phyloP scores from a whole-genome alignment of 352 stramenopile species.

The Blastocystis hominis region DNA sequence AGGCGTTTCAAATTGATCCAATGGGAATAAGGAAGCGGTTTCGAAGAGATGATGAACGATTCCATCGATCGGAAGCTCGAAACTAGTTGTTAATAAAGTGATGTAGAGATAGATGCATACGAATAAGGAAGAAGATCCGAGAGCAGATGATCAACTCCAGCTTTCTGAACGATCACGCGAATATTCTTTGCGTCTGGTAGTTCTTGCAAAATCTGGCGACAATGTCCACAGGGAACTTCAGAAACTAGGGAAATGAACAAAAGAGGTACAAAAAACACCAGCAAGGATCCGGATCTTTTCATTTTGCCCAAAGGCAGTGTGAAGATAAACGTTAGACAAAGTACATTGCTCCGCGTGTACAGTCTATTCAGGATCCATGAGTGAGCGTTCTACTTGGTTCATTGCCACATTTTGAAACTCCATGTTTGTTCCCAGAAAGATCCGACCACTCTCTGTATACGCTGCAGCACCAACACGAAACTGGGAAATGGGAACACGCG shows the following conservation, averaged over 20 bases:
- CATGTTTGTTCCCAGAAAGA: slow-evolving; percentile 56
- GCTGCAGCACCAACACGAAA: slow-evolving; percentile 49
- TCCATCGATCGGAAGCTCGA: slow-evolving; percentile 49
- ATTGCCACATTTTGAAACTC: slow-evolving; percentile 29
- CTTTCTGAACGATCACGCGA: slow-evolving; percentile 26
- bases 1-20: not conserved
- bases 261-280: not conserved
- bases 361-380: not conserved
- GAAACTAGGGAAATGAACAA: not conserved
- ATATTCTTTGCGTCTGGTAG: not conserved
- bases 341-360: slow-evolving; percentile 52
- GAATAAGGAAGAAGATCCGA: slow-evolving; percentile 24
- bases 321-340: slow-evolving; percentile 40
- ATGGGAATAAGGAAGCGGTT: not conserved
- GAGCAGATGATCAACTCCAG: slow-evolving; percentile 22
- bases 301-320: not conserved
- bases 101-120: not conserved
- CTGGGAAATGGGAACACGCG: slow-evolving; percentile 29
- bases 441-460: slow-evolving; percentile 14
- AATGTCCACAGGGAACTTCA: slow-evolving; percentile 49
- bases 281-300: slow-evolving; percentile 15
- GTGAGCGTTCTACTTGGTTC: not conserved
- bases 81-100: not conserved
- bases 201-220: slow-evolving; percentile 50
- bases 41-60: slow-evolving; percentile 51